phyloP scores from a whole-genome alignment of 140 eudicot genomes.

The Cichorium intybus region DNA sequence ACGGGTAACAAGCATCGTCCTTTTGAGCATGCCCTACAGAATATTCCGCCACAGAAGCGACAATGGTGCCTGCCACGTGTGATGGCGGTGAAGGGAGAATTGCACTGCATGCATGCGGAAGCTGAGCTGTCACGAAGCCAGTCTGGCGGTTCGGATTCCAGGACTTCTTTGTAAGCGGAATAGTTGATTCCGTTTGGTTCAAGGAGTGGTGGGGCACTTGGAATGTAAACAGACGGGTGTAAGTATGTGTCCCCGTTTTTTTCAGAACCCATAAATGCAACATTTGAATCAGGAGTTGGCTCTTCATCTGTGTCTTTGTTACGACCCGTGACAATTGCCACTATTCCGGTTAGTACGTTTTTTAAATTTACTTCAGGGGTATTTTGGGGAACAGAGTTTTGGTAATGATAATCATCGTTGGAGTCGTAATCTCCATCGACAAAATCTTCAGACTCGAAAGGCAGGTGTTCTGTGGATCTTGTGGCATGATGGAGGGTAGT shows the following conservation, averaged over 20 bases:
- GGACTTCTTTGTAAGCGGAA: slow-evolving; percentile 69
- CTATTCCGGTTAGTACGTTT: slow-evolving; percentile 74
- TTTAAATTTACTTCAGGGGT: slow-evolving; percentile 76
- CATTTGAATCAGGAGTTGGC: slow-evolving; percentile 44
- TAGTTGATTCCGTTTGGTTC: slow-evolving; percentile 60
- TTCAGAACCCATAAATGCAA: slow-evolving; percentile 67
- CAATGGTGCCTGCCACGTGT: slow-evolving; percentile 99
- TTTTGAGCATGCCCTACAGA: slow-evolving; percentile 81
- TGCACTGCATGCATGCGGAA: slow-evolving; percentile 85
- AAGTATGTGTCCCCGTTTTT: slow-evolving; percentile 74
- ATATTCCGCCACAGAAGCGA: slow-evolving; percentile 93
- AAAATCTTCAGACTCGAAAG: slow-evolving; percentile 55
- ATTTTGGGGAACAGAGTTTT: slow-evolving; percentile 23
- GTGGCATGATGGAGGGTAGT: slow-evolving; percentile 13
- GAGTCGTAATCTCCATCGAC: slow-evolving; percentile 54
- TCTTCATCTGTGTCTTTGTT: slow-evolving; percentile 43
- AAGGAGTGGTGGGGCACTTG: slow-evolving; percentile 93
- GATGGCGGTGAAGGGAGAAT: slow-evolving; percentile 86
- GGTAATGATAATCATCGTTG: slow-evolving; percentile 37
- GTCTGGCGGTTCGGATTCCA: slow-evolving; percentile 95
- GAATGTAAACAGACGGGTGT: slow-evolving; percentile 83
- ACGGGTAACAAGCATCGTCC: slow-evolving; percentile 93
- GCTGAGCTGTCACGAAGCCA: slow-evolving; percentile 93
- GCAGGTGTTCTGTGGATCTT: slow-evolving; percentile 19
- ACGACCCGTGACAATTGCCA: slow-evolving; percentile 73